phyloP scores from a whole-genome alignment of 1,284 basidiomycete genomes.

The Ceratobasidium sp. region DNA sequence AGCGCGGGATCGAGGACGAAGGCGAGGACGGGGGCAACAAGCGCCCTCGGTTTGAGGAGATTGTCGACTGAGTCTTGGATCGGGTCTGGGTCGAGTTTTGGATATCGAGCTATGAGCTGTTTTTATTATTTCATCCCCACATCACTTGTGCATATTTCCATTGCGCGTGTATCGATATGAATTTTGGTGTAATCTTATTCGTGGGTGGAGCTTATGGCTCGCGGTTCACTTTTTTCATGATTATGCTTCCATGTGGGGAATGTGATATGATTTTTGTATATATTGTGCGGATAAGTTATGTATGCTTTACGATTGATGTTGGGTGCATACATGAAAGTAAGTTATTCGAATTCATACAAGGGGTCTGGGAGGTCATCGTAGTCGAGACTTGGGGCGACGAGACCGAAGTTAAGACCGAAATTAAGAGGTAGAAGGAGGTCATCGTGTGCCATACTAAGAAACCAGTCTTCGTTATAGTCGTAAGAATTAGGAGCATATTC shows the following conservation, averaged over 20 bases:
- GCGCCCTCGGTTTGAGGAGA: slow-evolving; percentile 33
- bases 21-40: slow-evolving; percentile 27
- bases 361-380: too few relatives aligned
- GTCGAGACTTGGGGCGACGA: too few relatives aligned
- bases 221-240: not conserved
- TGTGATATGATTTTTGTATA: not conserved
- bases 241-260: slow-evolving; percentile 1
- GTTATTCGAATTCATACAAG: too few relatives aligned
- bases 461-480: too few relatives aligned
- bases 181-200: slow-evolving; percentile 34
- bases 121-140: not conserved
- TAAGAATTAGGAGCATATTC: too few relatives aligned
- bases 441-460: too few relatives aligned
- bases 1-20: slow-evolving; percentile 16
- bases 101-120: not conserved
- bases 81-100: not conserved
- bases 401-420: too few relatives aligned
- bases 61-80: slow-evolving; percentile 15
- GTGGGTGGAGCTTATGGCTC: slow-evolving; percentile 8
- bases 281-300: too few relatives aligned
- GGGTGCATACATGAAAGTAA: too few relatives aligned
- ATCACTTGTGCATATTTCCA: slow-evolving; percentile 10
- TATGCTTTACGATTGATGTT: too few relatives aligned
- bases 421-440: too few relatives aligned
- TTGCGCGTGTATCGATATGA: slow-evolving; percentile 34